These are phyloP conservation scores for Capsicum pubescens DNA, from an alignment of 257 asterid species.

Conservation along the genomic window DNA sequence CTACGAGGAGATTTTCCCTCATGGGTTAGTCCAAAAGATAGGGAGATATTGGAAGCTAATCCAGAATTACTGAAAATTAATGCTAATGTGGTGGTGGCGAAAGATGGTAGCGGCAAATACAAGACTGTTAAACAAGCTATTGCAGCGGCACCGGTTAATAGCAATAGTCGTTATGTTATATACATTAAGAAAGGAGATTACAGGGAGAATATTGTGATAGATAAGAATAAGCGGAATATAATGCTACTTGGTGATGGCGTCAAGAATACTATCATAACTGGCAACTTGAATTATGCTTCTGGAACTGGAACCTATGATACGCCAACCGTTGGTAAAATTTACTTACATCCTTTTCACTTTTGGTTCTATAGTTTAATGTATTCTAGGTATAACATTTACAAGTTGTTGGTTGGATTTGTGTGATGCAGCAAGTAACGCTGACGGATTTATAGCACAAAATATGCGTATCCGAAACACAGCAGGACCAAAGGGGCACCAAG, in stretches of 20 bases:
- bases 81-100: conserved; percentile 41
- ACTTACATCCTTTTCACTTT: neutral
- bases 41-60: conserved; percentile 31
- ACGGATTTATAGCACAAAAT: conserved; percentile 62
- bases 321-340: conserved; percentile 44
- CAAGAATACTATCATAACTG: conserved; percentile 41
- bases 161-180: conserved; percentile 34
- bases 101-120: conserved; percentile 42
- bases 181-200: conserved; percentile 39
- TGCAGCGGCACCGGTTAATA: conserved; percentile 34
- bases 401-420: too few species aligned
- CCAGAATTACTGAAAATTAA: neutral
- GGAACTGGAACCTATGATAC: conserved; percentile 38
- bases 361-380: too few species aligned
- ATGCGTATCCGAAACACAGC: conserved; percentile 53
- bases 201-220: conserved; percentile 37
- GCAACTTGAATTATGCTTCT: conserved; percentile 37
- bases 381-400: too few species aligned
- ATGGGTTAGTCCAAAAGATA: conserved; percentile 32
- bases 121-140: conserved; percentile 41
- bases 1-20: conserved; percentile 30
- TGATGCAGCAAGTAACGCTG: neutral
- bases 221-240: conserved; percentile 32
- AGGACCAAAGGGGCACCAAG: conserved; percentile 57
- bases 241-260: conserved; percentile 47